These are phyloP conservation scores for Lasiosphaeria ovina DNA, from an alignment of 495 filamentous ascomycete species.

Conservation along the genomic window DNA sequence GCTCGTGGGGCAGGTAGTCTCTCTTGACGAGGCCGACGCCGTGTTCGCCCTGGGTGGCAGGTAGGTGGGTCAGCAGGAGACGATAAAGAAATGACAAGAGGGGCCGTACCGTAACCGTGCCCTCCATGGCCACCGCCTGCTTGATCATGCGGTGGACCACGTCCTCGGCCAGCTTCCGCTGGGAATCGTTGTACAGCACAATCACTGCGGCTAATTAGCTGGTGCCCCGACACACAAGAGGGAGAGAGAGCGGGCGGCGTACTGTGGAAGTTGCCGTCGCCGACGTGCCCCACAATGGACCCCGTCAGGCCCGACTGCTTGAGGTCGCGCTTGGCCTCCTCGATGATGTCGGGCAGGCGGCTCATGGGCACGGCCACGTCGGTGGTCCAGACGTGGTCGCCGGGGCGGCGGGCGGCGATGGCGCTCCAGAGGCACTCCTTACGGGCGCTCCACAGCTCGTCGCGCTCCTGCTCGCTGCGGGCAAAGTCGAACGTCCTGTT, in stretches of 20 bases:
- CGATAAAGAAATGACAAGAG: not conserved
- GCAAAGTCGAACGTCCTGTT: slow-evolving; percentile 79
- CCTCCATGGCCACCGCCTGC: slow-evolving; percentile 77
- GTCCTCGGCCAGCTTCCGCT: slow-evolving; percentile 63
- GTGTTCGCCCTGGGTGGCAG: slow-evolving; percentile 60
- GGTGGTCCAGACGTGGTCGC: slow-evolving; percentile 76
- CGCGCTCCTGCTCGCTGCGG: slow-evolving; percentile 60
- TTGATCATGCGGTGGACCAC: slow-evolving; percentile 82
- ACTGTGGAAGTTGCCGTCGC: slow-evolving; percentile 83
- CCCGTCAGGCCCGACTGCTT: slow-evolving; percentile 62
- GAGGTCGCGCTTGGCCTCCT: slow-evolving; percentile 73
- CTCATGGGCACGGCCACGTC: slow-evolving; percentile 81
- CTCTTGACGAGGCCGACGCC: slow-evolving; percentile 79
- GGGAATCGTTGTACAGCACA: slow-evolving; percentile 65
- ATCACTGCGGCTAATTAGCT: slow-evolving; percentile 51
- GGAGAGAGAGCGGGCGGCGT: slow-evolving; percentile 21
- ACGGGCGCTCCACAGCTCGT: slow-evolving; percentile 81
- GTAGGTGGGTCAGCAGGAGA: not conserved
- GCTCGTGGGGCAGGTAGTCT: slow-evolving; percentile 73
- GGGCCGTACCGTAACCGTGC: slow-evolving; percentile 62
- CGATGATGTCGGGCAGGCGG: slow-evolving; percentile 69
- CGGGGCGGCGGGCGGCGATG: slow-evolving; percentile 56
- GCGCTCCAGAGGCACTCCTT: slow-evolving; percentile 83
- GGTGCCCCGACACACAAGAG: not conserved
- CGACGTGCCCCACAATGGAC: slow-evolving; percentile 78